Evolutionary conservation across 2,329 filamentous ascomycete species (phyloP).

Genomic region (Lachnellula occidentalis): DNA sequence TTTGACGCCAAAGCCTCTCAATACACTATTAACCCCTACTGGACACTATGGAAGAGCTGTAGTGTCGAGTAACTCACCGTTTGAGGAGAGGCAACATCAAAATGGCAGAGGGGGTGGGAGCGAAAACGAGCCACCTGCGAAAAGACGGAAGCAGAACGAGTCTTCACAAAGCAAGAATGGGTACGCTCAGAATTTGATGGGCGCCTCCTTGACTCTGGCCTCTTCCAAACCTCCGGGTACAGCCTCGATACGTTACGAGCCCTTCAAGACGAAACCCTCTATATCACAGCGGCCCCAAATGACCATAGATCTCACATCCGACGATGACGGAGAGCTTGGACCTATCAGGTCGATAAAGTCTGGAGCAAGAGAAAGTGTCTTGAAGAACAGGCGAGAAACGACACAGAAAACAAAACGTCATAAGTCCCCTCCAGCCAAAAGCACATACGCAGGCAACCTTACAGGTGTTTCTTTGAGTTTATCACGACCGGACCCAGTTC

Average conservation of each 20-base stretch:
- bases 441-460: conserved; percentile 27
- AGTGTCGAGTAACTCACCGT: conserved; percentile 57
- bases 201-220: conserved; percentile 38
- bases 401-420: conserved; percentile 7
- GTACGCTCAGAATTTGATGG: conserved; percentile 48
- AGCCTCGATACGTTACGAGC: conserved; percentile 23
- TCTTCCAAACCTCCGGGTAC: conserved; percentile 30
- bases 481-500: conserved; percentile 5
- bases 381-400: not conserved
- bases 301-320: conserved; percentile 25
- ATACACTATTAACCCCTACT: conserved; percentile 58
- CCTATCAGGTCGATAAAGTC: not conserved
- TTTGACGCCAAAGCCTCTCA: conserved; percentile 52
- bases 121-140: conserved; percentile 33
- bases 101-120: conserved; percentile 8
- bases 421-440: conserved; percentile 15
- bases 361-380: not conserved
- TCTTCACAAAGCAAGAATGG: conserved; percentile 41
- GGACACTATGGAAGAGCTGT: conserved; percentile 57
- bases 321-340: conserved; percentile 13
- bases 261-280: conserved; percentile 13
- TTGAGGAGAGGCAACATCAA: conserved; percentile 48
- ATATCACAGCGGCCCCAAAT: conserved; percentile 2
- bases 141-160: conserved; percentile 37
- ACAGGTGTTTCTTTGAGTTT: conserved; percentile 24